phyloP scores from a whole-genome alignment of 805 yeast genomes.

The Cyberlindnera americana region DNA sequence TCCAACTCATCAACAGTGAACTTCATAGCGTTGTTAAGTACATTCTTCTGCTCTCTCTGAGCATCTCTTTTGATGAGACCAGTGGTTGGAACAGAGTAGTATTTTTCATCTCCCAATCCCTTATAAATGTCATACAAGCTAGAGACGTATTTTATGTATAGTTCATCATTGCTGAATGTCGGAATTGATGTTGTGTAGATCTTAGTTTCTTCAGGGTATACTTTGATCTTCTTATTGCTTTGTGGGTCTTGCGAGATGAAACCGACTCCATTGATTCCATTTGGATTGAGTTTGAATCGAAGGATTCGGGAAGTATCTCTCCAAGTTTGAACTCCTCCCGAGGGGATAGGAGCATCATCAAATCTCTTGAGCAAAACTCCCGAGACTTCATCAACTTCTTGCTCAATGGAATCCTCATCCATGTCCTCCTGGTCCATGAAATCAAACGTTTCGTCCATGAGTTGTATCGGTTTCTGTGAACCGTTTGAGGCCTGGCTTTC shows the following conservation, averaged over 20 bases:
- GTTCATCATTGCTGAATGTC: conserved; percentile 38
- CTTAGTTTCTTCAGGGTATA: conserved; percentile 39
- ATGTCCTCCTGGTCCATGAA: conserved; percentile 20
- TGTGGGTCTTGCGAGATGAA: conserved; percentile 33
- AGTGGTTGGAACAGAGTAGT: conserved; percentile 38
- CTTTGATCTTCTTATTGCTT: conserved; percentile 25
- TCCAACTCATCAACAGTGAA: conserved; percentile 34
- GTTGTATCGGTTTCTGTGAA: conserved; percentile 7
- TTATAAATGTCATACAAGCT: conserved; percentile 52
- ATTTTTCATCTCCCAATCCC: conserved; percentile 40
- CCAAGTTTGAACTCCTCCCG: conserved; percentile 32
- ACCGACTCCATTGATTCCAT: conserved; percentile 37
- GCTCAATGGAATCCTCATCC: conserved; percentile 22
- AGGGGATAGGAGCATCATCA: conserved; percentile 34
- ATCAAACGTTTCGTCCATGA: conserved; percentile 24
- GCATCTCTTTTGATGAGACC: conserved; percentile 35
- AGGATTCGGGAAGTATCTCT: conserved; percentile 33
- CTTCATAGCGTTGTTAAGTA: conserved; percentile 34
- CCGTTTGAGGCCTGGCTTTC: neutral
- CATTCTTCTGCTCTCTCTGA: conserved; percentile 33
- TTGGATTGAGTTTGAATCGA: conserved; percentile 46
- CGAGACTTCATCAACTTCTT: conserved; percentile 27
- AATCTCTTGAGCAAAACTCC: conserved; percentile 30
- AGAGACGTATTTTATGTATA: conserved; percentile 46
- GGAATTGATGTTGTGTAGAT: conserved; percentile 38